phyloP scores from a whole-genome alignment of 768 basidiomycete genomes.

The Phlebiopsis gigantea region DNA sequence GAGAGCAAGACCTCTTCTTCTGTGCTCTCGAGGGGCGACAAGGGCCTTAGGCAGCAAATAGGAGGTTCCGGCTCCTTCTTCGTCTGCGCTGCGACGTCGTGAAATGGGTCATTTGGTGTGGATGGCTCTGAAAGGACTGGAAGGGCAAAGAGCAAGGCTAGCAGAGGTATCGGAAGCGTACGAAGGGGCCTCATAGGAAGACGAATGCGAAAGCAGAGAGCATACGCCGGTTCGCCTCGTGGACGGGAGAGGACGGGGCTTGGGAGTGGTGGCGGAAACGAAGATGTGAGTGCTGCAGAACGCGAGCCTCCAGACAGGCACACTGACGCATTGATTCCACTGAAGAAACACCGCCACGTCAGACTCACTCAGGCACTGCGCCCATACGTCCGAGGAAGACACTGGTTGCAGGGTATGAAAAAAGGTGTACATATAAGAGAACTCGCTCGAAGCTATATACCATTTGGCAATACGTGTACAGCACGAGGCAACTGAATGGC shows the following conservation, averaged over 20 bases:
- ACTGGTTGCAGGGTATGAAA: constrained; percentile 1
- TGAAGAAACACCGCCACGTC: constrained; percentile 12
- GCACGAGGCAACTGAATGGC: constrained; percentile 14
- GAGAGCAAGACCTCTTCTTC: constrained; percentile 68
- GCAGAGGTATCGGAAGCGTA: constrained; percentile 27
- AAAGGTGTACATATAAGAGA: constrained; percentile 7
- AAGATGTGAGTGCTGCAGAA: not conserved
- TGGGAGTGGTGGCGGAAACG: not conserved
- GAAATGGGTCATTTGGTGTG: constrained; percentile 56
- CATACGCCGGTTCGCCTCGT: constrained; percentile 7
- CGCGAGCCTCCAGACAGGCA: constrained; percentile 1
- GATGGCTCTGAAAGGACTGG: constrained; percentile 29
- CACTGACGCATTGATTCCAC: not conserved
- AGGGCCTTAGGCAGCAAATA: constrained; percentile 64
- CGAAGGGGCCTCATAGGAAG: constrained; percentile 12
- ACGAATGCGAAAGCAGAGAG: not conserved
- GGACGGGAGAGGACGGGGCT: constrained; percentile 10
- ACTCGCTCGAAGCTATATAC: constrained; percentile 8
- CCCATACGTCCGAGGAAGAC: not conserved
- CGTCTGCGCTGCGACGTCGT: constrained; percentile 43
- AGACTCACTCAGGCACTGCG: not conserved
- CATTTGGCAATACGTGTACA: constrained; percentile 19
- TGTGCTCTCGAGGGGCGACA: constrained; percentile 32
- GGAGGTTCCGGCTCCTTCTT: constrained; percentile 50
- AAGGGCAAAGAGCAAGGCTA: constrained; percentile 34